Percentiles rank a stretch among this genome's conserved stretches.
Evolutionary conservation across 768 basidiomycete genomes (phyloP).

Genomic region (Amanita phalloides): DNA sequence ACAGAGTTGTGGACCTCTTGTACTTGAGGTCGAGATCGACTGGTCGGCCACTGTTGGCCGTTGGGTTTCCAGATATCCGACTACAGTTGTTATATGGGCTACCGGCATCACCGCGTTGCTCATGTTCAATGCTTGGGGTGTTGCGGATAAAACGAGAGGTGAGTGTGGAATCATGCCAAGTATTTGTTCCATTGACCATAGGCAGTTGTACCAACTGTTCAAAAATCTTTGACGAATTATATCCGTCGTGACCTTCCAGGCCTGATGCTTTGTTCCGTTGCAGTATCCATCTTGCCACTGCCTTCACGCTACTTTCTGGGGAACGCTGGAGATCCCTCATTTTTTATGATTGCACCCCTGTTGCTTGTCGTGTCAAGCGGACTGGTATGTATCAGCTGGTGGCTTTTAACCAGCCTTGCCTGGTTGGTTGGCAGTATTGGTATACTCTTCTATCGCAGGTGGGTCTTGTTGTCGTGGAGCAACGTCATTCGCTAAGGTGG

Average conservation of each 20-base stretch:
- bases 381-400: slow-evolving; percentile 52
- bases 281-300: slow-evolving; percentile 45
- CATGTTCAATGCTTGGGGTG: slow-evolving; percentile 42
- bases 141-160: slow-evolving; percentile 18
- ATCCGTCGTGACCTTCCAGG: slow-evolving; percentile 24
- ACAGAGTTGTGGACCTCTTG: slow-evolving; percentile 31
- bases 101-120: slow-evolving; percentile 56
- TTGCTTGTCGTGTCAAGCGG: slow-evolving; percentile 53
- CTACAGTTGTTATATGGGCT: slow-evolving; percentile 62
- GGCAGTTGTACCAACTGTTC: slow-evolving; percentile 37
- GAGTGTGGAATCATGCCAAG: slow-evolving; percentile 8
- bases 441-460: slow-evolving; percentile 24
- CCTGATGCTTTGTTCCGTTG: slow-evolving; percentile 31
- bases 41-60: slow-evolving; percentile 63
- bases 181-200: background rate
- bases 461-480: slow-evolving; percentile 7
- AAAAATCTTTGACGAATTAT: slow-evolving; percentile 38
- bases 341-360: slow-evolving; percentile 44
- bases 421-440: slow-evolving; percentile 30
- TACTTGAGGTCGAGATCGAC: slow-evolving; percentile 51
- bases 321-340: slow-evolving; percentile 35
- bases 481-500: background rate
- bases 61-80: slow-evolving; percentile 64
- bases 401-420: slow-evolving; percentile 35
- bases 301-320: slow-evolving; percentile 50